These are phyloP conservation scores for Chernovozyma aurita DNA, from an alignment of 1,139 yeast species.

Conservation along the genomic window DNA sequence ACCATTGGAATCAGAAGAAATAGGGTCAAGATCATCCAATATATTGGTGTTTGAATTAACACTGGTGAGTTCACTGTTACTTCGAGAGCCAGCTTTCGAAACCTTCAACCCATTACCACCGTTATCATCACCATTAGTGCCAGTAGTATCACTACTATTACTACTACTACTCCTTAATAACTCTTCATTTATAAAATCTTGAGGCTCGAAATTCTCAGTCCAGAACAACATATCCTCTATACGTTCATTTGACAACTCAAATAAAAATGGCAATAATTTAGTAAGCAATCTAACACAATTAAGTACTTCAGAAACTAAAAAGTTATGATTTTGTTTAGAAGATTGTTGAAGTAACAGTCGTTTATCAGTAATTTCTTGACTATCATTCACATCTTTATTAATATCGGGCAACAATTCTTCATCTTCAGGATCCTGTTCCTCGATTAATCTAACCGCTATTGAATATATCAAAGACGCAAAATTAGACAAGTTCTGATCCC, in stretches of 20 bases:
- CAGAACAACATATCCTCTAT: conserved; percentile 41
- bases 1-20: too few species aligned
- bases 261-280: conserved; percentile 62
- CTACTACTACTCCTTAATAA: too few species aligned
- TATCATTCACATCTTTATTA: not conserved
- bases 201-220: conserved; percentile 20
- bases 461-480: conserved; percentile 50
- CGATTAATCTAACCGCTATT: conserved; percentile 17
- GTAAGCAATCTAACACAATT: conserved; percentile 67
- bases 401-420: too few species aligned
- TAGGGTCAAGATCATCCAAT: not conserved
- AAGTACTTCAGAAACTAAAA: conserved; percentile 15
- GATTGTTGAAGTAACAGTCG: not conserved
- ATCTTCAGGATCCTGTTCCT: conserved; percentile 2
- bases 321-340: not conserved
- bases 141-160: too few species aligned
- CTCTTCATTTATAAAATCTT: conserved; percentile 12
- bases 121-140: too few species aligned
- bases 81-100: too few species aligned
- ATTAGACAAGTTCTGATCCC: conserved; percentile 55
- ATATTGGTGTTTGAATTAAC: not conserved
- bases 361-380: not conserved
- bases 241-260: conserved; percentile 37
- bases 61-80: too few species aligned
- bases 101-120: too few species aligned